These are phyloP conservation scores for Exophiala mesophila DNA, from an alignment of 2,329 filamentous ascomycete genomes.

Conservation along the genomic window DNA sequence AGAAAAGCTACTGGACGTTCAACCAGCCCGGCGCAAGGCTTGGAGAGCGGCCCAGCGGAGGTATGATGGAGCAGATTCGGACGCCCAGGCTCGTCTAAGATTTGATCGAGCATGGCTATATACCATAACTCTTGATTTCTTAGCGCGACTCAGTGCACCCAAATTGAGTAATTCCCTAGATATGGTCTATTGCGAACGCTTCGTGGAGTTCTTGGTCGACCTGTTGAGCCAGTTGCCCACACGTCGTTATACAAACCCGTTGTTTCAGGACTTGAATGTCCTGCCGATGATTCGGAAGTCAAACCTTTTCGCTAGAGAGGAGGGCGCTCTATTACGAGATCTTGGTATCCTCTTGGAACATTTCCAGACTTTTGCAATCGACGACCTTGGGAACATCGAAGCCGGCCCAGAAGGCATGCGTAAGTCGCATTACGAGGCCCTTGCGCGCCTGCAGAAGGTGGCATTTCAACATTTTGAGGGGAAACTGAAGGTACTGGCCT, in stretches of 20 bases:
- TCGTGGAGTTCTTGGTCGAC: conserved; percentile 84
- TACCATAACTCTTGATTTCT: conserved; percentile 75
- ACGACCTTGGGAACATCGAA: conserved; percentile 82
- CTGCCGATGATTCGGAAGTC: conserved; percentile 73
- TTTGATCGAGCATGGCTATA: conserved; percentile 96
- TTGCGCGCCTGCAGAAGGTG: conserved; percentile 75
- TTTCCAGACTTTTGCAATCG: conserved; percentile 82
- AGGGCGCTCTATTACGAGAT: conserved; percentile 73
- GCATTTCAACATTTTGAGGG: conserved; percentile 79
- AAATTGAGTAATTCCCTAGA: conserved; percentile 44
- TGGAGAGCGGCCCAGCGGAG: conserved; percentile 85
- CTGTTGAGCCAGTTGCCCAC: conserved; percentile 91
- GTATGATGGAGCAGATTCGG: conserved; percentile 79
- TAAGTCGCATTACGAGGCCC: conserved; percentile 68
- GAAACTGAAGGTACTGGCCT: conserved; percentile 81
- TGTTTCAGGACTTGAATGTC: conserved; percentile 80
- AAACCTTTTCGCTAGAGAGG: conserved; percentile 68
- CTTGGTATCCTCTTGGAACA: conserved; percentile 75
- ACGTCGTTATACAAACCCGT: conserved; percentile 82
- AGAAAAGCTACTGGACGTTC: conserved; percentile 67
- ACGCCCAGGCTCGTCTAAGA: conserved; percentile 69
- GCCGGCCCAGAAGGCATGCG: conserved; percentile 68
- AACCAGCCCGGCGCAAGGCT: conserved; percentile 72
- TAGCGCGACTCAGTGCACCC: conserved; percentile 63
- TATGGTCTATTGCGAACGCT: conserved; percentile 85